phyloP scores from a whole-genome alignment of 139 green algal species.

The Chlorella ohadii region DNA sequence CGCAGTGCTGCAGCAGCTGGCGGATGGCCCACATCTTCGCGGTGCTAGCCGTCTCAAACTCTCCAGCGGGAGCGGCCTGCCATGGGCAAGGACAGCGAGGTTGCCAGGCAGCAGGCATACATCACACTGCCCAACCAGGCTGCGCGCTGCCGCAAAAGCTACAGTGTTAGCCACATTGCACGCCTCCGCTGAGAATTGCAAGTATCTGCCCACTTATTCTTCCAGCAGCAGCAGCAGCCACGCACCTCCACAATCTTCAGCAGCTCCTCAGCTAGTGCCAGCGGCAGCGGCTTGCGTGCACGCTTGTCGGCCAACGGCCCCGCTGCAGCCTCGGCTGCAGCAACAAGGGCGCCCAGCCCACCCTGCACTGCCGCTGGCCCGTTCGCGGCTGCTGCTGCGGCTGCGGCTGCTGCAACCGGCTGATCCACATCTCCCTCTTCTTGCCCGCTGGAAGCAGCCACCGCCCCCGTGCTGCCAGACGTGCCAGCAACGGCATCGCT shows the following conservation, averaged over 20 bases:
- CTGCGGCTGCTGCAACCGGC: not conserved
- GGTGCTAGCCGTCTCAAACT: slow-evolving; percentile 26
- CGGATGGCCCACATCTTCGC: slow-evolving; percentile 29
- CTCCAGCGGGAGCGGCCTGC: not conserved
- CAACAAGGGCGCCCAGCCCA: not conserved
- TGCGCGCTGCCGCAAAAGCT: no score
- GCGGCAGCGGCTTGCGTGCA: not conserved
- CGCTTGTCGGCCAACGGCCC: not conserved
- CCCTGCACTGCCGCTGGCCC: not conserved
- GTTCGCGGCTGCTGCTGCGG: not conserved
- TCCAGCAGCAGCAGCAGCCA: not conserved
- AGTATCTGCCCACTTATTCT: no score
- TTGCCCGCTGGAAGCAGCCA: not conserved
- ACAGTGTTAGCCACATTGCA: no score
- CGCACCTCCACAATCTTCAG: slow-evolving; percentile 40
- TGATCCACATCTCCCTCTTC: not conserved
- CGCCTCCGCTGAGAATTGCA: no score
- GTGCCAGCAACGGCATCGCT: not conserved
- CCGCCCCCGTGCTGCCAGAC: not conserved
- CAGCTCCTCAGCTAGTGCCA: not conserved
- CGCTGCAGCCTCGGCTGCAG: not conserved
- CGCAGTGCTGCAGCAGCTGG: slow-evolving; percentile 36
- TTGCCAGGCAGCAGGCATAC: no score
- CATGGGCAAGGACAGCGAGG: no score
- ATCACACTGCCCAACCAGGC: no score